These are phyloP conservation scores for Boletus rubescentipes DNA, from an alignment of 768 basidiomycete genomes.

Conservation along the genomic window DNA sequence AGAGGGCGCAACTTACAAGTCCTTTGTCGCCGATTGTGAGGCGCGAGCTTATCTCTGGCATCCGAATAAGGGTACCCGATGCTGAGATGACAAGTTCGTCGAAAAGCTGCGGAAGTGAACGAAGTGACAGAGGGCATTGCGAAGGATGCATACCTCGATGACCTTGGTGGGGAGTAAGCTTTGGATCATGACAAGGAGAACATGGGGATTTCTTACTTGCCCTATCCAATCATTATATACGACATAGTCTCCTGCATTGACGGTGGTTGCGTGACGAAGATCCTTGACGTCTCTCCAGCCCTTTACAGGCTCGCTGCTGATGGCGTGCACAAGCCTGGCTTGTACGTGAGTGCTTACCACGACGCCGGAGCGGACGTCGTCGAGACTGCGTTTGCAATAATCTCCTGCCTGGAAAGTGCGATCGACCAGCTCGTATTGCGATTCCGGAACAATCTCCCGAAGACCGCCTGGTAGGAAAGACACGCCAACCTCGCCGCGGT, in stretches of 20 bases:
- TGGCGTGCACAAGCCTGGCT: slow-evolving; percentile 72
- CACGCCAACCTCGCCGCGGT: slow-evolving; percentile 81
- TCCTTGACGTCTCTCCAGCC: slow-evolving; percentile 65
- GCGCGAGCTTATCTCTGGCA: slow-evolving; percentile 77
- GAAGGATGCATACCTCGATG: slow-evolving; percentile 59
- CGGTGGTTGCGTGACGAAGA: slow-evolving; percentile 53
- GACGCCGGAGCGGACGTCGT: slow-evolving; percentile 74
- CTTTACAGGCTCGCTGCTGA: slow-evolving; percentile 56
- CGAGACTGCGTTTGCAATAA: slow-evolving; percentile 74
- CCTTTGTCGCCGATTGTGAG: slow-evolving; percentile 76
- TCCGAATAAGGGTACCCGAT: slow-evolving; percentile 62
- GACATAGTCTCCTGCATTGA: slow-evolving; percentile 82
- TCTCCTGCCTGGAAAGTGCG: slow-evolving; percentile 79
- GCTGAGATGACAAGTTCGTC: slow-evolving; percentile 78
- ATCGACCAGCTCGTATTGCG: slow-evolving; percentile 67
- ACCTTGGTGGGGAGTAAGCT: slow-evolving; percentile 43
- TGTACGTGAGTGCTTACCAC: slow-evolving; percentile 62
- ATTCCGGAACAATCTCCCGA: slow-evolving; percentile 72
- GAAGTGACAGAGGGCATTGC: background rate
- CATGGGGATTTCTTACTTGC: slow-evolving; percentile 53
- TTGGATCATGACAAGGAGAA: slow-evolving; percentile 4
- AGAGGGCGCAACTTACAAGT: slow-evolving; percentile 43
- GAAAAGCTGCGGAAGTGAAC: slow-evolving; percentile 56
- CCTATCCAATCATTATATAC: slow-evolving; percentile 86
- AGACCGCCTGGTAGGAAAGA: slow-evolving; percentile 56